A percentile compares a stretch with the other conserved stretches of the same genome.
Conservation (phyloP, 1,284 basidiomycete species). For the Grifola frondosa region DNA sequence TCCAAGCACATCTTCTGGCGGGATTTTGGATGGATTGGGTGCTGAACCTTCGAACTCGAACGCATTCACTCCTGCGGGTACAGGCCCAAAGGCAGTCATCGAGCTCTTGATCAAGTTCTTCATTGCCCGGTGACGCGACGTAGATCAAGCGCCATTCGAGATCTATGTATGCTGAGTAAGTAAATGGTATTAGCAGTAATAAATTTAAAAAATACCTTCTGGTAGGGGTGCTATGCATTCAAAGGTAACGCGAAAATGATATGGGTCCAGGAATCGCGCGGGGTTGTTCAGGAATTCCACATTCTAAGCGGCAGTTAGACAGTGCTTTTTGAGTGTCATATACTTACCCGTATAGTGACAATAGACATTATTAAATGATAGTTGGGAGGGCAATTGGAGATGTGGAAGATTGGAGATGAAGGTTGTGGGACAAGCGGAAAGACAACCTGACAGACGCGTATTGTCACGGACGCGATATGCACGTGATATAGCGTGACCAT, state of each 20-base stretch:
- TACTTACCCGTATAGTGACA: constrained; percentile 55
- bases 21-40: constrained; percentile 75
- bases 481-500: no score
- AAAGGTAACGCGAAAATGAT: constrained; percentile 95
- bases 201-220: constrained; percentile 69
- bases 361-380: constrained; percentile 49
- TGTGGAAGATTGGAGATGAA: no score
- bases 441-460: no score
- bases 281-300: constrained; percentile 93
- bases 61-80: constrained; percentile 92
- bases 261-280: constrained; percentile 87
- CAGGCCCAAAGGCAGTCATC: constrained; percentile 96
- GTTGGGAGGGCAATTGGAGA: no score
- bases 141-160: constrained; percentile 98
- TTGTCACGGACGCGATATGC: no score
- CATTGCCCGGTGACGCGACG: constrained; percentile 91
- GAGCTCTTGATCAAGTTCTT: constrained; percentile 92
- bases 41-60: constrained; percentile 91
- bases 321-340: not conserved
- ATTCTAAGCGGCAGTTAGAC: constrained; percentile 45
- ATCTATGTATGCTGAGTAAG: constrained; percentile 49
- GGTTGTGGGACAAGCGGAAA: no score
- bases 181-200: not conserved
- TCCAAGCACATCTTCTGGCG: constrained; percentile 81
- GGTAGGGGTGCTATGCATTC: constrained; percentile 93